A percentile compares a stretch with the other conserved stretches of the same genome.
These are phyloP conservation scores for Raphidocelis subcapitata DNA, from an alignment of 139 green algal genomes.

Conservation along the genomic window DNA sequence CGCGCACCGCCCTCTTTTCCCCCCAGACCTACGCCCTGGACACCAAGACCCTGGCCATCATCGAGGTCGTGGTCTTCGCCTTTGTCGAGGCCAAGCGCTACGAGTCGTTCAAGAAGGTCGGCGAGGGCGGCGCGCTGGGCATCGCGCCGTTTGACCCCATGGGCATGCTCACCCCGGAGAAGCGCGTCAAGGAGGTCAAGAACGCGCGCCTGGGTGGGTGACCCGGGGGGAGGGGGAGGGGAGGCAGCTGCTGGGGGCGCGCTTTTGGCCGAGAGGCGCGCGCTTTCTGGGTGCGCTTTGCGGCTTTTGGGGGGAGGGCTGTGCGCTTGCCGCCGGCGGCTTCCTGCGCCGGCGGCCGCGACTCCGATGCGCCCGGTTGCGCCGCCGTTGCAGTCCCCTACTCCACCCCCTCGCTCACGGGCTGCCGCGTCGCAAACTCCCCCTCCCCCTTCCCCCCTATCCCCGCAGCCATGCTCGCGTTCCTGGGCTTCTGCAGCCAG, in stretches of 20 bases:
- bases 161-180: constrained; percentile 60
- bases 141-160: constrained; percentile 73
- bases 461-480: constrained; percentile 74
- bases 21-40: constrained; percentile 58
- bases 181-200: constrained; percentile 81
- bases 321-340: too few species aligned
- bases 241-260: too few species aligned
- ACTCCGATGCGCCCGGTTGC: too few species aligned
- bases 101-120: constrained; percentile 82
- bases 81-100: constrained; percentile 89
- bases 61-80: constrained; percentile 77
- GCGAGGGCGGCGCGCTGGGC: constrained; percentile 32
- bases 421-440: too few species aligned
- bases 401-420: too few species aligned
- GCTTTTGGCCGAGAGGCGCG: too few species aligned
- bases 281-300: too few species aligned
- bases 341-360: too few species aligned
- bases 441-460: constrained; percentile 4
- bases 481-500: constrained; percentile 86
- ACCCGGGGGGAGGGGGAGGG: too few species aligned
- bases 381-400: too few species aligned
- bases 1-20: background rate
- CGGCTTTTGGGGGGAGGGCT: too few species aligned
- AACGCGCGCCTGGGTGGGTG: constrained; percentile 20
- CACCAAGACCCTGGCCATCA: constrained; percentile 60